Evolutionary conservation across 257 asterid species (phyloP), one percentile per base, ranked within the genome.

Genomic region (Petrea volubilis): DNA sequence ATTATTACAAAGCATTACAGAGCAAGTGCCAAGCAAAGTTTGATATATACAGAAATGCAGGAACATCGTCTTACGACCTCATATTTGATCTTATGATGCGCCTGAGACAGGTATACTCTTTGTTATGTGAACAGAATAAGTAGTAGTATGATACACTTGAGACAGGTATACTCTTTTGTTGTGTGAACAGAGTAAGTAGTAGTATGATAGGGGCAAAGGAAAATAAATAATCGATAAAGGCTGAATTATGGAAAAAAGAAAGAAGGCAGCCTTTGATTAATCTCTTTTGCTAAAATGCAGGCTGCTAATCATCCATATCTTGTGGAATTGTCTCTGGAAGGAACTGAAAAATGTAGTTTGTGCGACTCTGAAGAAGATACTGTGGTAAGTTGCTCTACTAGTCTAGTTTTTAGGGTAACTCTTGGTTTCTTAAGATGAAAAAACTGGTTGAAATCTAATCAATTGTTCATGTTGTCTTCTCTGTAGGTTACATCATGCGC

Each of bases 301-400:
- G 98, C 98, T 67, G 98, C 91, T 76, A 94, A 94, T 79, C 98
- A 94, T 82, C 96, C 98, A 68, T 91, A 94, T 83, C 98, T 94
- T 68, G 96, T 94, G 65, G 96, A 86, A 71, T 91, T 91, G 85
- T 91, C 96, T 57, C 83, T 64, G 74, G 71, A 80, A 60, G 36
- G 85, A 56, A n/a, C n/a, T 60, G 88, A 77, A 62, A 87, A 75
- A 67, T 93, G 97, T 81, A 81, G 88, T 68, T 55, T 86, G 63
- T 93, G 98, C 67, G 97, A 89, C 60, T 55, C 82, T 66, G 96
- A 81, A 38, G 98, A 91, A 87, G 95, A 93, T 62, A 81, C 83
- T 14, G 92, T 83, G 76, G 98, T 93, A 65, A 78, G 95, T 86
- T n/a, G n/a, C n/a, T n/a, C n/a, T n/a, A n/a, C n/a, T n/a, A n/a